Base-by-base conservation (phyloP, 129 eudicot species). In the Artemisia tridentata region DNA sequence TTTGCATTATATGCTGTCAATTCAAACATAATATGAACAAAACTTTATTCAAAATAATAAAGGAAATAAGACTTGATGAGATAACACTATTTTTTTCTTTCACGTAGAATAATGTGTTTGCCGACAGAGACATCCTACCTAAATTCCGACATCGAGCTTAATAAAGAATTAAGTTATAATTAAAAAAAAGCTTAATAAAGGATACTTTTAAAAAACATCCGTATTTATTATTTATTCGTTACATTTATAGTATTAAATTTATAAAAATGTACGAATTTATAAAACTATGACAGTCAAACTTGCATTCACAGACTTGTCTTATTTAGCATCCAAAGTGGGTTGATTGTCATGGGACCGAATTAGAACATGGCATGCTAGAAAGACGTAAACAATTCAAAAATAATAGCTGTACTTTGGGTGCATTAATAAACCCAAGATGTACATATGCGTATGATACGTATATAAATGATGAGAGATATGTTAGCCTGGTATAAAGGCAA, bases 391-490 rank as follows among this genome's bases (percentile, higher is more conserved):
- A 13, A 16, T 63, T 43, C 17, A 29, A 73, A 13, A 19, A 63
- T 27, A 48, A n/a, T n/a, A 19, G 52, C 34, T 73, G 77, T 62
- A 51, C 59, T 61, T 49, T 50, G 15, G 27, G 15, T 63, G 78
- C 17, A 62, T 73, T 73, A 47, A 53, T 38, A 53, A 72, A 16
- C 47, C 34, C 15, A 41, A 31, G 48, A 59, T 9, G 68, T 60
- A 58, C 38, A 57, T 2, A 48, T 23, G 72, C 45, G 20, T 43
- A 66, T 46, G 7, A 58, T 59, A 23, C 46, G 15, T 20, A 50
- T 34, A 62, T 73, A 63, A 73, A 73, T 62, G 60, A 49, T 4
- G 63, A 49, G 50, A 73, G 72, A 67, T 69, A 62, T 12, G 18
- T 6, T 61, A 11, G 15, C 53, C 10, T 50, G 13, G 50, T 38